phyloP scores from a whole-genome alignment of 2,329 filamentous ascomycete genomes.

The Cordyceps javanica region DNA sequence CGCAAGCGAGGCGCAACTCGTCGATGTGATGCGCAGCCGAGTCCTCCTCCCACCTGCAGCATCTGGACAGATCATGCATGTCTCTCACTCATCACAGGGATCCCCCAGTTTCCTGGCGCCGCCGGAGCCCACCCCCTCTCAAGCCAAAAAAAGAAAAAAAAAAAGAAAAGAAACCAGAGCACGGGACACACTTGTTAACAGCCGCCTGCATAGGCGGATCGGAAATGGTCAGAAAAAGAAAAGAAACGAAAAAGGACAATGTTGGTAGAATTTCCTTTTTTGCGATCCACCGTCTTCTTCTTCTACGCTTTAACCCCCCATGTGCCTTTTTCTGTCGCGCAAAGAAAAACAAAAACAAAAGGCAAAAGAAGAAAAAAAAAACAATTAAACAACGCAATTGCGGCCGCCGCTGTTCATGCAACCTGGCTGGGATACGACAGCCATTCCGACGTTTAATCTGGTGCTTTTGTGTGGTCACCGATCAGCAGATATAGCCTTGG shows the following conservation, averaged over 20 bases:
- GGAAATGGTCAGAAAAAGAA: neutral
- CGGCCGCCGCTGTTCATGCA: neutral
- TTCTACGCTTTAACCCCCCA: too few relatives aligned
- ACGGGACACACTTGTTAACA: neutral
- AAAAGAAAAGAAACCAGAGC: neutral
- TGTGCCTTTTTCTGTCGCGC: neutral
- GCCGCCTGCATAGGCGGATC: slow-evolving; percentile 1
- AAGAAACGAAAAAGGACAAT: neutral
- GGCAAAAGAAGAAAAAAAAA: neutral
- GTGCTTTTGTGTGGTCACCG: neutral
- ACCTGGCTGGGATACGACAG: neutral
- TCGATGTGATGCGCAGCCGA: neutral
- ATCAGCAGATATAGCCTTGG: neutral
- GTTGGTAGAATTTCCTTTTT: neutral
- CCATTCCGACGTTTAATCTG: neutral
- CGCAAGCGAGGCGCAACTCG: neutral
- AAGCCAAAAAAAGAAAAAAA: neutral
- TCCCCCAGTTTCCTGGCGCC: neutral
- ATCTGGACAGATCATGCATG: slow-evolving; percentile 5
- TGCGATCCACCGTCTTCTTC: neutral
- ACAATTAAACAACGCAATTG: neutral
- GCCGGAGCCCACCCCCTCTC: neutral
- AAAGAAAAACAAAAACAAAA: too few relatives aligned
- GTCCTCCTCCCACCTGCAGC: neutral
- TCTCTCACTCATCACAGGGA: neutral